Conservation (phyloP, 495 filamentous ascomycete species). For the Cudoniella acicularis region DNA sequence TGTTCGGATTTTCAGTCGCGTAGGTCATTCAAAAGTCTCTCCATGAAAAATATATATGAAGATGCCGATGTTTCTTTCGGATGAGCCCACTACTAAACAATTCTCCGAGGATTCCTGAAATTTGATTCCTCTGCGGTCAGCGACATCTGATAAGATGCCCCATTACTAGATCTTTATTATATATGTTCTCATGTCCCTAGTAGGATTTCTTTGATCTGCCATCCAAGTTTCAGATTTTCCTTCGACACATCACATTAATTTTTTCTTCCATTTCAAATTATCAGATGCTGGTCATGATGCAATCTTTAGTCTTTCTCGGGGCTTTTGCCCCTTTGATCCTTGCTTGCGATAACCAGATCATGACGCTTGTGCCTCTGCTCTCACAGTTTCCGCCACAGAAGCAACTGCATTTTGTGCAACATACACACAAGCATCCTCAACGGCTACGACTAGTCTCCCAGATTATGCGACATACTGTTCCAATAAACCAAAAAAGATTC, state of each 20-base stretch:
- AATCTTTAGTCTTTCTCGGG: not conserved
- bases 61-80: not conserved
- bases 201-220: not conserved
- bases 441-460: slow-evolving; percentile 7
- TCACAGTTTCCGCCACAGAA: slow-evolving; percentile 6
- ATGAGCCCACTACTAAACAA: not conserved
- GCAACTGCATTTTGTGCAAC: slow-evolving; percentile 13
- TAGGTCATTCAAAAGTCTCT: not conserved
- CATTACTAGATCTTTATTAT: not conserved
- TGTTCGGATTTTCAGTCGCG: no score
- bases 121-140: no score
- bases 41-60: not conserved
- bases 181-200: not conserved
- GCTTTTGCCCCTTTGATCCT: slow-evolving; percentile 6
- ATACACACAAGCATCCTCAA: slow-evolving; percentile 7
- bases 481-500: slow-evolving; percentile 7
- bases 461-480: slow-evolving; percentile 16
- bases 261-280: not conserved
- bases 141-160: no score
- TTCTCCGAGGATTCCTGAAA: not conserved
- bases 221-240: not conserved
- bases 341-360: slow-evolving; percentile 6
- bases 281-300: slow-evolving; percentile 11
- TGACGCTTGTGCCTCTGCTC: slow-evolving; percentile 15
- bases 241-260: not conserved